Evolutionary conservation across 345 rosid genomes (phyloP), one percentile per base, ranked within the genome.

Genomic region (Hypericum androsaemum): DNA sequence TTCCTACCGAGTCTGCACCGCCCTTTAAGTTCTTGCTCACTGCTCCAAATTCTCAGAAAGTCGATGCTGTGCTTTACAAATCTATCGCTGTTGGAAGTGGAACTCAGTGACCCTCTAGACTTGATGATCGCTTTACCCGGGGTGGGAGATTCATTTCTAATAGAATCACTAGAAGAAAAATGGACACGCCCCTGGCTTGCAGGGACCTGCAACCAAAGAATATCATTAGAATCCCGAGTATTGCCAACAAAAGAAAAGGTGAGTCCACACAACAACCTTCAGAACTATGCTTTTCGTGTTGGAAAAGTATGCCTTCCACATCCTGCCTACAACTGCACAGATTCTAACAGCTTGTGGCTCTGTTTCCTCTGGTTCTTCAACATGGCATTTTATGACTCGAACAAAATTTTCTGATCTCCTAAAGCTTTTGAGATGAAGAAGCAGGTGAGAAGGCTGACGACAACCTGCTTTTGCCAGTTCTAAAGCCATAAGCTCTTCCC

Each of bases 401-500:
- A 83, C 95, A 77, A 92, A 92, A 43, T 67, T 74, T 75, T 92
- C 96, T n/a, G 96, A 73, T 79, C 78, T 85, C 47, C 53, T 81
- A 60, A 84, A 92, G 55, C 45, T 75, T 76, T 85, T 88, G 45
- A 92, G 84, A 74, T 92, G 98, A 51, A 92, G 78, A 52, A 92
- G 81, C 74, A 92, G 65, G 69, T 80, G 88, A 53, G 98, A 88
- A 68, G 98, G 95, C 61, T 64, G 78, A 40, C 48, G 71, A 51
- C 62, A 62, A 58, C 96, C 94, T 22, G 88, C 94, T 77, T 85
- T 92, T 49, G 95, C 95, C 78, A 92, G 75, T 67, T 92, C 98
- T 74, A 92, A 57, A n/a, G 98, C 75, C 94, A 92, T 65, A 52
- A 92, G 78, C 59, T 84, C 88, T 65, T 85, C 94, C 96, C 96